These are phyloP conservation scores for Beta lomatogona DNA, from an alignment of 179 eudicot species.

Conservation along the genomic window DNA sequence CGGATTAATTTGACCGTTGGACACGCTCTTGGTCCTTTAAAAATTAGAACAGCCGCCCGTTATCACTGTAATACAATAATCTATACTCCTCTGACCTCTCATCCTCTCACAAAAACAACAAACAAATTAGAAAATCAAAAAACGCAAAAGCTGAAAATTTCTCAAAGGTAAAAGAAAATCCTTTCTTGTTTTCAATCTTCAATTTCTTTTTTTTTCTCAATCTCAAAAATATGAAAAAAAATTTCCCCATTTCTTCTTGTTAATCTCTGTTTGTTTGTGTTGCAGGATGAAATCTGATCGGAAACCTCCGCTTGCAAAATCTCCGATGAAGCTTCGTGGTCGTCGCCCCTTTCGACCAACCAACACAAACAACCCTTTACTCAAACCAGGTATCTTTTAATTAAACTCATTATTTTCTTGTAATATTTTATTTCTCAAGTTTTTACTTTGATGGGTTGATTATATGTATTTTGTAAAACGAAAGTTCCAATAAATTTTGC, in stretches of 20 bases:
- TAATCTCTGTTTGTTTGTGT: background rate
- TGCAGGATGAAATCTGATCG: constrained; percentile 54
- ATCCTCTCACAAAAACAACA: background rate
- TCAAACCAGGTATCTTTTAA: constrained; percentile 37
- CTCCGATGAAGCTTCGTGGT: constrained; percentile 64
- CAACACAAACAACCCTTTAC: constrained; percentile 30
- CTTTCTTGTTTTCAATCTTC: background rate
- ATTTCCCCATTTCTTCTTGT: background rate
- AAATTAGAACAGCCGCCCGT: constrained; percentile 35
- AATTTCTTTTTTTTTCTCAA: background rate
- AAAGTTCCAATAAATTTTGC: too few species aligned
- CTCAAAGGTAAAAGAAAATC: background rate
- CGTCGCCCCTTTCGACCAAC: constrained; percentile 60
- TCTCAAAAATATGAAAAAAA: background rate
- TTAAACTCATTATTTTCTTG: background rate
- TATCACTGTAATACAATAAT: background rate
- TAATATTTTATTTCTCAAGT: background rate
- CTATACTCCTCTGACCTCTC: background rate
- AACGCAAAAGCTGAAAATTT: background rate
- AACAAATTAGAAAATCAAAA: background rate
- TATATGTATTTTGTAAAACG: background rate
- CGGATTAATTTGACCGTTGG: constrained; percentile 43
- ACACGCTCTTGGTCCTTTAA: constrained; percentile 29
- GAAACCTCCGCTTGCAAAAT: constrained; percentile 69
- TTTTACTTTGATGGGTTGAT: background rate